phyloP scores from a whole-genome alignment of 78 protist genomes.

The Chrysochromulina tobinii region DNA sequence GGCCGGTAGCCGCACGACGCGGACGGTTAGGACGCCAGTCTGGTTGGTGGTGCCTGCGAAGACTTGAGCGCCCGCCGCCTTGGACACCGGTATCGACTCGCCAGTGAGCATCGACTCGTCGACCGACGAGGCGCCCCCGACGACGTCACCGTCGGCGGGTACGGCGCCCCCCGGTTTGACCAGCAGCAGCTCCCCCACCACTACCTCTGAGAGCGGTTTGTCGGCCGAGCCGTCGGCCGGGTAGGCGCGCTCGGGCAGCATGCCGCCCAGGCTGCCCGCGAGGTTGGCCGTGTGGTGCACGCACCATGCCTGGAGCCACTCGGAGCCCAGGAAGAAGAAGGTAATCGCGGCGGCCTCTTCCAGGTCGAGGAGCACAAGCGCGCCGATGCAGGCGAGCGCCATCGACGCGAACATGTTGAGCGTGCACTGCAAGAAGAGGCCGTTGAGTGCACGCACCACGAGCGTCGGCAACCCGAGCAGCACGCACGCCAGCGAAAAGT shows the following conservation, averaged over 20 bases:
- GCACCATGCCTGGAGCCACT: background rate
- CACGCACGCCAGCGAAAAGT: conserved; percentile 6
- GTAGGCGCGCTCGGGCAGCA: background rate
- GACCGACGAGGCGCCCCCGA: background rate
- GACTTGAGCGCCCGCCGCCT: background rate
- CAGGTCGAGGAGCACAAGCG: background rate
- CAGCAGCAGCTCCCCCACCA: background rate
- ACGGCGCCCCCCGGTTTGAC: background rate
- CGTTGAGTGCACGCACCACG: background rate
- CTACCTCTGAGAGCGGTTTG: background rate
- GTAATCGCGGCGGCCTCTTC: background rate
- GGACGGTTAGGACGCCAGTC: background rate
- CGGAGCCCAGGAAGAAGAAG: background rate
- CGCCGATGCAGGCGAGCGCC: background rate
- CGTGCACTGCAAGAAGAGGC: background rate
- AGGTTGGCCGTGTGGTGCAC: background rate
- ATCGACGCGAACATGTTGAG: background rate
- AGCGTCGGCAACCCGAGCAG: background rate
- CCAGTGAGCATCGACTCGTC: background rate
- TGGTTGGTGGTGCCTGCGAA: background rate
- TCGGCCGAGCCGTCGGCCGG: background rate
- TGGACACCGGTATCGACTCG: background rate
- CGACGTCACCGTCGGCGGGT: background rate
- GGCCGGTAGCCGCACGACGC: background rate
- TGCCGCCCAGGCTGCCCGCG: background rate